Percentiles rank a stretch among this genome's conserved stretches.
Evolutionary conservation across 441 rosid species (phyloP).

Genomic region (Pelargonium cotyledonis): DNA sequence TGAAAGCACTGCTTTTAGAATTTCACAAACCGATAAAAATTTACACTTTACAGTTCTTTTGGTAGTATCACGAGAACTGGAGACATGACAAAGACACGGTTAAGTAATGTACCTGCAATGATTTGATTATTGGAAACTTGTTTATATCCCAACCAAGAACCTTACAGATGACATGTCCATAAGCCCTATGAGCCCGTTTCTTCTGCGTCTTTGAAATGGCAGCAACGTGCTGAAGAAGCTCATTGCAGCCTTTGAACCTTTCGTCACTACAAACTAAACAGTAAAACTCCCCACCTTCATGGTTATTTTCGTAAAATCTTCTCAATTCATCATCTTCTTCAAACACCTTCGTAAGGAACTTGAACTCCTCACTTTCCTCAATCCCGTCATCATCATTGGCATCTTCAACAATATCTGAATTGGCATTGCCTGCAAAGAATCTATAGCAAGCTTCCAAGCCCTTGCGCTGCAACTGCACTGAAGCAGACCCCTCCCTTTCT

Average conservation of each 20-base stretch:
- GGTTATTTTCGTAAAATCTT: constrained; percentile 39
- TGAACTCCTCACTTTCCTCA: constrained; percentile 29
- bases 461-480: constrained; percentile 32
- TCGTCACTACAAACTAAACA: constrained; percentile 49
- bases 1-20: too few relatives aligned
- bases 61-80: too few relatives aligned
- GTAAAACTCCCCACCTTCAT: constrained; percentile 37
- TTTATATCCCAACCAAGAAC: constrained; percentile 47
- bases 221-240: constrained; percentile 45
- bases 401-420: constrained; percentile 21
- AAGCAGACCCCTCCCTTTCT: constrained; percentile 25
- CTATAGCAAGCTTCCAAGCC: constrained; percentile 37
- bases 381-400: constrained; percentile 26
- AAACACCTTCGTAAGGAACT: constrained; percentile 36
- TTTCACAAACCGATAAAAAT: too few relatives aligned
- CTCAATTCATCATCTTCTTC: constrained; percentile 42
- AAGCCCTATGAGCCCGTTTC: constrained; percentile 44
- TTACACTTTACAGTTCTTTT: too few relatives aligned
- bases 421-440: constrained; percentile 26
- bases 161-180: constrained; percentile 38
- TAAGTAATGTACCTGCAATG: too few relatives aligned
- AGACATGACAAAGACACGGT: too few relatives aligned
- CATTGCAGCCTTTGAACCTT: constrained; percentile 43
- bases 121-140: too few relatives aligned
- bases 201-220: constrained; percentile 30